Evolutionary conservation across 495 filamentous ascomycete species (phyloP).

Genomic region (Oidiodendron maius): DNA sequence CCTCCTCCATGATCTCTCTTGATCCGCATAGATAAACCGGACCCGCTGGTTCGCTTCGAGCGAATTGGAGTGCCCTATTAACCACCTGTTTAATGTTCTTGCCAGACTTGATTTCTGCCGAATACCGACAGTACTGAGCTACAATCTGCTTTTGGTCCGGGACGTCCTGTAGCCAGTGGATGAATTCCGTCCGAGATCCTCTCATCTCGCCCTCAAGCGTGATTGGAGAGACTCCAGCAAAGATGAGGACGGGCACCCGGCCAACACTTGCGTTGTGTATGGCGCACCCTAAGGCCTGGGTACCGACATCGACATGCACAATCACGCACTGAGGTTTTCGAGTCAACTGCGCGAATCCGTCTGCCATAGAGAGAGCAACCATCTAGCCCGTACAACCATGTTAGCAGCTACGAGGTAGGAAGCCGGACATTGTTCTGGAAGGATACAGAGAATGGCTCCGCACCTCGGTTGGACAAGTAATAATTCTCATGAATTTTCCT

Average conservation of each 20-base stretch:
- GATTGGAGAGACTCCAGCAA: constrained; percentile 84
- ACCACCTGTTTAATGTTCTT: constrained; percentile 96
- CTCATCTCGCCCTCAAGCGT: constrained; percentile 88
- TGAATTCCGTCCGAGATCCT: constrained; percentile 87
- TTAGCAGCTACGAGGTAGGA: no score
- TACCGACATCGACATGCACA: constrained; percentile 94
- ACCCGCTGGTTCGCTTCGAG: constrained; percentile 71
- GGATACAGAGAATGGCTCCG: not conserved
- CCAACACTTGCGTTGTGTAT: constrained; percentile 89
- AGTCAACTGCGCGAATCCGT: constrained; percentile 86
- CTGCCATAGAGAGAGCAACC: constrained; percentile 96
- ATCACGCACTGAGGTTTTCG: constrained; percentile 86
- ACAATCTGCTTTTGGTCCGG: constrained; percentile 92
- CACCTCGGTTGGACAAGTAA: not conserved
- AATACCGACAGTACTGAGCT: constrained; percentile 89
- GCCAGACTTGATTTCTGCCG: constrained; percentile 83
- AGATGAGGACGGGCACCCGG: constrained; percentile 81
- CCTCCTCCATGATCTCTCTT: constrained; percentile 88
- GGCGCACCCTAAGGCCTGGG: constrained; percentile 80
- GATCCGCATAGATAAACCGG: constrained; percentile 84
- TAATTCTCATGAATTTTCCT: constrained; percentile 46
- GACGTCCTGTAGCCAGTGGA: constrained; percentile 97
- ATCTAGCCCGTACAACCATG: constrained; percentile 52
- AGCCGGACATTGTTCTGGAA: no score
- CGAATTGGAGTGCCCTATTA: constrained; percentile 83